Base-by-base conservation (phyloP, 306 rosid genomes). In the Arachis stenosperma region DNA sequence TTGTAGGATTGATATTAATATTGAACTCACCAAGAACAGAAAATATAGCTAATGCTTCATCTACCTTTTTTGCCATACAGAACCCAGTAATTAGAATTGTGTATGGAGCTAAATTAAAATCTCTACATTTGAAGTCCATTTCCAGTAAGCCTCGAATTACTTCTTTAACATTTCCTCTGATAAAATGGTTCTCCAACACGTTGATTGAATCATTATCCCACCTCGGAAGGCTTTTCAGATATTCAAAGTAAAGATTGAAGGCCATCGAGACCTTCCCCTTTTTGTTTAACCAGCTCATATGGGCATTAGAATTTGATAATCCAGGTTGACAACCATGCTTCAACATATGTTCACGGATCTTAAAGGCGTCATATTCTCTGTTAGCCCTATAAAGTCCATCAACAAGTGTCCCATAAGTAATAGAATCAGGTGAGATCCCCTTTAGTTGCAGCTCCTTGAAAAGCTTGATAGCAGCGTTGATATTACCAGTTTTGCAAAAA, bases 41-140 rank as follows among this genome's bases (percentile, higher is more conserved):
- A 69, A 86, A 91, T 62, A 89, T 44, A 17, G 44, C 53, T 65
- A 89, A 41, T 42, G 97, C 97, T 57, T 90, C 88, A 3, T 77
- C 52, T 27, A 75, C 73, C 77, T 81, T 88, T 67, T 48, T 37
- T 52, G 75, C 85, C 58, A 85, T 88, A 81, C 96, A 89, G 76
- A 93, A 81, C 22, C 98, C 98, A 59, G 86, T 83, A 75, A 93
- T 93, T 55, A 93, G 77, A 86, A 90, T 90, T 58, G 86, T 86
- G 81, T 89, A 89, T 14, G 97, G 96, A 73, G 84, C 88, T 76
- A 74, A 76, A 58, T 85, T 55, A 68, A 89, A 90, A 64, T 88
- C 82, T 72, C 84, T 77, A 63, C 72, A 78, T 77, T 69, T 73
- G 10, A 79, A 64, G 83, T 93, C 93, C 86, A 87, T 82, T 82